Percentiles rank a stretch among this genome's conserved stretches.
Conservation (phyloP, 2,329 filamentous ascomycete species). For the Chaetomium strumarium region DNA sequence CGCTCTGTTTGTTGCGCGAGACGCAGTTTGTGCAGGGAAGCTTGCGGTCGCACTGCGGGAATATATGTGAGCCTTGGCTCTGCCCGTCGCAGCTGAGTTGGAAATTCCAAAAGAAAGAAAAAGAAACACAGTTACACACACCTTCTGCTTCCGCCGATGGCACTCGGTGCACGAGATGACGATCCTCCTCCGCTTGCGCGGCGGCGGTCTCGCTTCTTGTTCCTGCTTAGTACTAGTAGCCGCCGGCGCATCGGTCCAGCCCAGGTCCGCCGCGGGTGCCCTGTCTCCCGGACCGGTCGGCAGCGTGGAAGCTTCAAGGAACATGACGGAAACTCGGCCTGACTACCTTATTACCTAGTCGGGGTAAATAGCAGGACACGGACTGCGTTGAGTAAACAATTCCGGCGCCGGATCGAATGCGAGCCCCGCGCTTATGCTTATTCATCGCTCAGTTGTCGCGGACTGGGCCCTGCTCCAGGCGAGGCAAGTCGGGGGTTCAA, state of each 20-base stretch:
- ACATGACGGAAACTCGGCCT: not conserved
- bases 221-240: too few species aligned
- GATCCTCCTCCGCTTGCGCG: conserved; percentile 52
- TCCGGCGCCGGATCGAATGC: not conserved
- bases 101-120: too few species aligned
- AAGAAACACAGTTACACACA: conserved; percentile 19
- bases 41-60: conserved; percentile 50
- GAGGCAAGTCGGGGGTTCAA: not conserved
- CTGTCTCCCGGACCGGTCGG: conserved; percentile 11
- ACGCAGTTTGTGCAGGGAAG: conserved; percentile 56
- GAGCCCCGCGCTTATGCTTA: not conserved
- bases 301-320: conserved; percentile 1
- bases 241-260: not conserved
- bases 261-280: not conserved
- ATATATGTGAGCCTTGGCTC: not conserved
- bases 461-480: not conserved
- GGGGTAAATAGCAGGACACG: not conserved
- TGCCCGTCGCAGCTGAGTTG: not conserved
- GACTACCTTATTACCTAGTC: not conserved
- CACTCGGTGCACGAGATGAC: conserved; percentile 61
- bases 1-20: conserved; percentile 48
- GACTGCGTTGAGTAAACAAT: not conserved
- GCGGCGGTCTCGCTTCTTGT: conserved; percentile 32
- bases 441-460: not conserved
- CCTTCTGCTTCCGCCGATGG: conserved; percentile 58